Conservation (phyloP, 352 stramenopile species). For the Blastocystis sp. region DNA sequence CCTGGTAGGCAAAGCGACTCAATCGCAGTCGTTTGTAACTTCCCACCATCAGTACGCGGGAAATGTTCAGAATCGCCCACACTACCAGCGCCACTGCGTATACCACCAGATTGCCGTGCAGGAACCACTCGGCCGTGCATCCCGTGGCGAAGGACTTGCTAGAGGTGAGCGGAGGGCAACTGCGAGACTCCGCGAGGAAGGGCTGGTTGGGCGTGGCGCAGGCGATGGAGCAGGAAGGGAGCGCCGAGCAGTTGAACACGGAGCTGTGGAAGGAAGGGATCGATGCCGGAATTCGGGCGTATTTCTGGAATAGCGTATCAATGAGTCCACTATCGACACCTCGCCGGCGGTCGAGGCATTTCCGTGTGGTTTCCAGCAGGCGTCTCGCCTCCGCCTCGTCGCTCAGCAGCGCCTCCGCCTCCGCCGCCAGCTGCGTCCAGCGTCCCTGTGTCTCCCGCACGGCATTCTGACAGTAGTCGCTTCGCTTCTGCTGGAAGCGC, state of each 20-base stretch:
- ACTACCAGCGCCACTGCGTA: background rate
- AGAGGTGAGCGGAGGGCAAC: background rate
- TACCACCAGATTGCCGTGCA: slow-evolving; percentile 17
- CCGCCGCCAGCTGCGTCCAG: background rate
- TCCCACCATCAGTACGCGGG: slow-evolving; percentile 12
- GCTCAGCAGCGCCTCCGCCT: background rate
- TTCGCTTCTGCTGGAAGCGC: slow-evolving; percentile 46
- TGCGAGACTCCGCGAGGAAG: background rate
- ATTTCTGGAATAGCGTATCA: too few relatives aligned
- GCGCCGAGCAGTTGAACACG: slow-evolving; percentile 7
- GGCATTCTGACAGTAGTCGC: slow-evolving; percentile 26
- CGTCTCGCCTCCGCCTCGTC: background rate
- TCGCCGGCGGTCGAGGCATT: background rate
- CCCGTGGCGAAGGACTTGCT: slow-evolving; percentile 1
- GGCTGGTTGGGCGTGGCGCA: slow-evolving; percentile 25
- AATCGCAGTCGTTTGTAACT: background rate
- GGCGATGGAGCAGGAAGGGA: background rate
- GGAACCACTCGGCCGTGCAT: slow-evolving; percentile 27
- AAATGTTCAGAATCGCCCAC: slow-evolving; percentile 37
- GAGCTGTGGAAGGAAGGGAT: background rate
- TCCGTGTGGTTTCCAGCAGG: background rate
- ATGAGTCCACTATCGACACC: background rate
- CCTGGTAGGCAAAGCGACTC: background rate
- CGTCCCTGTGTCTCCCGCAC: background rate
- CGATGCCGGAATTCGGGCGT: too few relatives aligned